These are phyloP conservation scores for Candida boidinii DNA, from an alignment of 805 yeast genomes.

Conservation along the genomic window DNA sequence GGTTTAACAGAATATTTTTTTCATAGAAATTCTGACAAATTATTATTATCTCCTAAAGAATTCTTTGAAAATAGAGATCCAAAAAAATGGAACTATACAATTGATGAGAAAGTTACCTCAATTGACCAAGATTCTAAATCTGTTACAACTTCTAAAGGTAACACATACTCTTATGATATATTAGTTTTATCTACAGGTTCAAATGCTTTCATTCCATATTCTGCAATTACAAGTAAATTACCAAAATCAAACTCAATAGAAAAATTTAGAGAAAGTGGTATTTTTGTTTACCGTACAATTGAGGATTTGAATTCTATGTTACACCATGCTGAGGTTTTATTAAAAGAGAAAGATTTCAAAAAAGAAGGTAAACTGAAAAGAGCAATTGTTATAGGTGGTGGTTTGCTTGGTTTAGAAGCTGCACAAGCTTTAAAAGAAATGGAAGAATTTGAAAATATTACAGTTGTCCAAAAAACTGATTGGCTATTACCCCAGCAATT, in stretches of 20 bases:
- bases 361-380: constrained; percentile 5
- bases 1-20: constrained; percentile 25
- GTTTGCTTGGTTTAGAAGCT: constrained; percentile 27
- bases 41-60: constrained; percentile 17
- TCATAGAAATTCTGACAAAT: constrained; percentile 18
- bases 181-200: constrained; percentile 27
- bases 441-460: constrained; percentile 19
- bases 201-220: constrained; percentile 22
- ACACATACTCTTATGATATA: constrained; percentile 15
- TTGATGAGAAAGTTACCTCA: constrained; percentile 13
- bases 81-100: constrained; percentile 17
- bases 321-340: constrained; percentile 10
- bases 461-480: constrained; percentile 24
- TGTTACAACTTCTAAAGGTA: constrained; percentile 11
- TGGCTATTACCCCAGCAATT: constrained; percentile 28
- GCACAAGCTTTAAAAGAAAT: constrained; percentile 28
- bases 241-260: constrained; percentile 9
- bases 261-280: constrained; percentile 19
- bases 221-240: constrained; percentile 9
- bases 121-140: constrained; percentile 10
- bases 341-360: constrained; percentile 1
- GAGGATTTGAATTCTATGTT: constrained; percentile 25
- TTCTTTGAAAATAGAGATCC: constrained; percentile 16
- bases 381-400: constrained; percentile 27
- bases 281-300: constrained; percentile 26